phyloP scores from a whole-genome alignment of 148 eudicot species.

The Pouteria glomerata region DNA sequence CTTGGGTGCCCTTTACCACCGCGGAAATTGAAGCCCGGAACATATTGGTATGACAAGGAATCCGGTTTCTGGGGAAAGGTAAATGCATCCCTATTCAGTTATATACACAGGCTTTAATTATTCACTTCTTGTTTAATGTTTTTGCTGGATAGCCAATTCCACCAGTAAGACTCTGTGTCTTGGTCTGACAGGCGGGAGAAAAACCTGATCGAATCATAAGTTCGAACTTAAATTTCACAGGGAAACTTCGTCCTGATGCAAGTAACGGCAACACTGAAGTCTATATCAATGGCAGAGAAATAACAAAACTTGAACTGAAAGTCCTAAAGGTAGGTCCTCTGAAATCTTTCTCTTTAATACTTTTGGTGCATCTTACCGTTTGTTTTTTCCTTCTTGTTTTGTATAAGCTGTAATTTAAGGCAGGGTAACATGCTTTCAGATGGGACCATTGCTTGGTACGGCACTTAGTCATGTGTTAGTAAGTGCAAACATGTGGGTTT shows the following conservation, averaged over 20 bases:
- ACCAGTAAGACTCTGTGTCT: conserved; percentile 1
- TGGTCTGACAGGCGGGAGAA: conserved; percentile 69
- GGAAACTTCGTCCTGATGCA: conserved; percentile 72
- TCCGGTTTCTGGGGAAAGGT: conserved; percentile 99
- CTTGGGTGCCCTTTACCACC: conserved; percentile 87
- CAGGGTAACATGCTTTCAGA: not conserved
- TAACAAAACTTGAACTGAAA: conserved; percentile 77
- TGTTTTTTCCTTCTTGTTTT: not conserved
- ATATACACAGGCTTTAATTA: not conserved
- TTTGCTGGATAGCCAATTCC: not conserved
- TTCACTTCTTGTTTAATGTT: not conserved
- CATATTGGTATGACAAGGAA: conserved; percentile 96
- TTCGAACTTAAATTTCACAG: conserved; percentile 73
- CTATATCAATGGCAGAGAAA: conserved; percentile 83
- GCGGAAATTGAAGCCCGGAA: conserved; percentile 74
- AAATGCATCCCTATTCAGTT: conserved; percentile 9
- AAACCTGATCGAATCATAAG: conserved; percentile 78
- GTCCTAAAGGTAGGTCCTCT: conserved; percentile 56
- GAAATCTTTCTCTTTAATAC: not conserved
- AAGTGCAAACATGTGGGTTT: not conserved
- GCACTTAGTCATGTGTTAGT: not conserved
- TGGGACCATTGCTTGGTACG: not conserved
- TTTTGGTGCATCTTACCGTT: not conserved
- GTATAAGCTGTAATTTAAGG: not conserved
- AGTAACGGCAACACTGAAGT: conserved; percentile 88